Base-by-base conservation (phyloP, 306 rosid species). In the Vachellia pachyceras region DNA sequence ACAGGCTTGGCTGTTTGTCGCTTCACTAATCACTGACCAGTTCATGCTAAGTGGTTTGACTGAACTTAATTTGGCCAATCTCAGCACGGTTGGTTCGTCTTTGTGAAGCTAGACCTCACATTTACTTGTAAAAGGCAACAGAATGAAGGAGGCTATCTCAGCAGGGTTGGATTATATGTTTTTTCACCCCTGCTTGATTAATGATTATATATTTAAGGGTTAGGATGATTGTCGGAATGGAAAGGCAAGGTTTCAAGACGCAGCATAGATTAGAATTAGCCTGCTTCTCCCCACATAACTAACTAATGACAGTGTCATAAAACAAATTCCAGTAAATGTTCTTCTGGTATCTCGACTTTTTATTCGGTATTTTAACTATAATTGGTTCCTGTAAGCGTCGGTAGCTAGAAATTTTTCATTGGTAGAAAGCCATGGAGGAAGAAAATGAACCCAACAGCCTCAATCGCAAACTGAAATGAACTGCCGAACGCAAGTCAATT, bases 1-100 rank as follows among this genome's bases (percentile, higher is more conserved):
- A 75, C n/a, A 14, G 61, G 73, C 75, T 71, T 71, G 63, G 49
- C 77, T 67, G 47, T 77, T 69, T 4, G 55, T 42, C 74, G 44
- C 17, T 69, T 69, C 20, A 5, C 44, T 69, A 22, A 20, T 23
- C 55, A 22, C 74, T 22, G 55, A 69, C 44, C 44, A 42, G 8
- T 44, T 42, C 55, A 44, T 20, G 73, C 29, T 68, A 68, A 42
- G 42, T 42, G 52, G 37, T 69, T n/a, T 10, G 35, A 68, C 41
- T 44, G 12, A 42, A 69, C 18, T 22, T 44, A 22, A 69, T 11
- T 1, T 20, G 54, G 55, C 17, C 25, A n/a, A 20, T 68, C 35
- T 7, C 47, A 40, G 72, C 33, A 15, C 4, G 52, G 49, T 69
- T 11, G 73, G 41, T 41, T 68, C 73, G 15, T 40, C 4, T 68